Evolutionary conservation across 2,329 filamentous ascomycete species (phyloP), one percentile per base, ranked within the genome.

Genomic region (Fusarium sp.): DNA sequence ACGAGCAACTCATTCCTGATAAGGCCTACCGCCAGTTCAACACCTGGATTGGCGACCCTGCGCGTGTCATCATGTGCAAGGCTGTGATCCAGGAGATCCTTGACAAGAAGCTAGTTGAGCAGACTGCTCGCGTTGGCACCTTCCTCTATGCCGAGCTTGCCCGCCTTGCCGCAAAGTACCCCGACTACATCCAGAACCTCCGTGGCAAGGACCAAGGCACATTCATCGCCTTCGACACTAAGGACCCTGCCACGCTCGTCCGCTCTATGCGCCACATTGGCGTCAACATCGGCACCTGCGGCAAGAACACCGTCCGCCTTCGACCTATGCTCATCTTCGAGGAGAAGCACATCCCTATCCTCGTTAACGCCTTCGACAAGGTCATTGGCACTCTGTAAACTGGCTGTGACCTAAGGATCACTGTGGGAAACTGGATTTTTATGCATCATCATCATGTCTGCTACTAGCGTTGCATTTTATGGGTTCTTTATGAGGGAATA

Each of bases 11-110:
- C 53, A 85, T 91, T 53, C 93, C 93, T 27, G 94, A 94, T 82
- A 93, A 93, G 84, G 90, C 93, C 31, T 95, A 94, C 84, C 89
- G 93, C 68, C 93, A 95, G 82, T 95, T 95, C 84, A 95, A 95
- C 84, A 94, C 92, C 60, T 95, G 92, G 92, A 94, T 95, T 86
- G 92, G 93, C 73, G 93, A 95, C 81, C 92, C 93, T 60, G 90
- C 91, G 39, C 90, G 92, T 65, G 92, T 91, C 15, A 84, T 95
- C 71, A 87, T 95, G 73, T 94, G 93, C 89, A 89, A 91, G 70
- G 90, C 90, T 72, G 94, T 95, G 79, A 89, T 94, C 77, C 82
- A 92, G 63, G 93, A 95, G 81, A 91, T 95, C 65, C 84, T 91
- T 71, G 85, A 89, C 54, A 83, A 91, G 37, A 86, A 91, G 72